phyloP scores from a whole-genome alignment of 1,284 basidiomycete genomes.

The Moniliella sp. region DNA sequence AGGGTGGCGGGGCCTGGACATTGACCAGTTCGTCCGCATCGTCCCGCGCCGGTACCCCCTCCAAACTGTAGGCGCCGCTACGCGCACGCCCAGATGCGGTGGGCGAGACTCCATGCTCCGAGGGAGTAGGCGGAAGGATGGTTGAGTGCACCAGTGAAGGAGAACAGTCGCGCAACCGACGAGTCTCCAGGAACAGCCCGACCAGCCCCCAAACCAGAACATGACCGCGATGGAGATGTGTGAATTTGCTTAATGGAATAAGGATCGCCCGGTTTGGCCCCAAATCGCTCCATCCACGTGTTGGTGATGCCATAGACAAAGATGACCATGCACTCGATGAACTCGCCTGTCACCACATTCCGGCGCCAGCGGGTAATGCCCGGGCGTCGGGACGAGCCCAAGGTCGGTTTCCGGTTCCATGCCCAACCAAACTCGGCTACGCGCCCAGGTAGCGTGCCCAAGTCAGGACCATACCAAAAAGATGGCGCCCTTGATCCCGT shows the following conservation, averaged over 20 bases:
- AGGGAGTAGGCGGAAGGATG: constrained; percentile 6
- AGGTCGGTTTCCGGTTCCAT: constrained; percentile 47
- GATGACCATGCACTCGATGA: constrained; percentile 65
- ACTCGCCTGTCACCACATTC: constrained; percentile 44
- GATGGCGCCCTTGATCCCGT: constrained; percentile 57
- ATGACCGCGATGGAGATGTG: constrained; percentile 81
- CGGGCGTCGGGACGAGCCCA: no score
- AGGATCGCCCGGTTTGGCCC: constrained; percentile 55
- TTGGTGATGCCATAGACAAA: constrained; percentile 75
- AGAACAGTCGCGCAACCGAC: constrained; percentile 20
- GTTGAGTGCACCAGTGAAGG: constrained; percentile 9
- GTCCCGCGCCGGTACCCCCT: constrained; percentile 5
- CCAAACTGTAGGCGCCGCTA: constrained; percentile 1
- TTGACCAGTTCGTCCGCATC: constrained; percentile 7
- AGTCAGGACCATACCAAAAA: constrained; percentile 51
- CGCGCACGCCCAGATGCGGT: constrained; percentile 3
- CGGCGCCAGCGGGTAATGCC: no score
- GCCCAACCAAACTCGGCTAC: constrained; percentile 78
- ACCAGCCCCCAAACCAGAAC: constrained; percentile 88
- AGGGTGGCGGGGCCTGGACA: constrained; percentile 15
- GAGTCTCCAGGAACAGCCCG: constrained; percentile 72
- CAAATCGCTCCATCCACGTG: constrained; percentile 86
- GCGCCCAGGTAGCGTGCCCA: constrained; percentile 80
- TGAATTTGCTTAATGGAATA: constrained; percentile 81
- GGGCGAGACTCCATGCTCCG: constrained; percentile 5